Evolutionary conservation across 2,329 filamentous ascomycete genomes (phyloP), one percentile per base, ranked within the genome.

Genomic region (Fusarium cyanostomum): DNA sequence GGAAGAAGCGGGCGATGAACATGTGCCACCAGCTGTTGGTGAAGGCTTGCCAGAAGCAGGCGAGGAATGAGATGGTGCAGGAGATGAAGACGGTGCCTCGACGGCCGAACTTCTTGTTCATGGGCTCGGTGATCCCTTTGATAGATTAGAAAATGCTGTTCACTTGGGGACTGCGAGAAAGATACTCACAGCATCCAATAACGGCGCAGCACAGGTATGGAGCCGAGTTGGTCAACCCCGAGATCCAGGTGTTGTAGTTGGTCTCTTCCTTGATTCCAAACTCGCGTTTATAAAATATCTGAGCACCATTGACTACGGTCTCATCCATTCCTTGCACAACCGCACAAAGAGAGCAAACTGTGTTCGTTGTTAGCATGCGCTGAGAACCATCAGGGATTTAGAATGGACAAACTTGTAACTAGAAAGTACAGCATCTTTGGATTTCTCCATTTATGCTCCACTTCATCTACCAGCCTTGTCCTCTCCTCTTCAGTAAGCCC

Each of bases 21-120:
- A 90, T 81, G 82, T 86, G 52, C 79, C 82, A 38, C 84, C 85
- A 89, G 24, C 86, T 74, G 16, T 87, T 78, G 12, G 71, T 71
- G 15, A 72, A 66, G 33, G 49, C 77, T 59, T 82, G 79, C 75
- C 81, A 82, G 64, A 86, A 83, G 62, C 83, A 84, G 13, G 85
- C 79, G 2, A 81, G 55, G 12, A 82, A 81, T 0, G 87, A 88
- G 64, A 92, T 81, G 27, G 84, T 75, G 65, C 89, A 91, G 7
- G 88, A 86, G 31, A 91, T 78, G 72, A 91, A 91, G 44, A 92
- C 87, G 2, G 88, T 91, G 11, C 90, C 89, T 3, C 89, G 83
- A 44, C 90, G 86, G 11, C 90, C 91, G 61, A 92, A 89, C 59
- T 72, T 79, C 52, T 87, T 84, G 75, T 92, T 92, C 74, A 92